Conservation (phyloP, 176 grass and related monocot species). For the Ensete glaucum region DNA sequence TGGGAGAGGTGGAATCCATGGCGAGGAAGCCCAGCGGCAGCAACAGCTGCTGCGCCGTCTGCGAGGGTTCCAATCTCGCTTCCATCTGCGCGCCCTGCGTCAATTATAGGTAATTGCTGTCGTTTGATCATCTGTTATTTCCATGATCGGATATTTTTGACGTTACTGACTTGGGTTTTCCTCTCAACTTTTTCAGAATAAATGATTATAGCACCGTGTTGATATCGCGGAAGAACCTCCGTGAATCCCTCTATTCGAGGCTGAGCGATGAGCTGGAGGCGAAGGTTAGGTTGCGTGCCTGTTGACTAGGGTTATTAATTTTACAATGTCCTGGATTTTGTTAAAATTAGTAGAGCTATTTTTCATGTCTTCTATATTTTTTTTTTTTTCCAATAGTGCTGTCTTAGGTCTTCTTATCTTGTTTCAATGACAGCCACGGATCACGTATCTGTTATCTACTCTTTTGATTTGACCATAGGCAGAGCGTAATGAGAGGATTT, state of each 20-base stretch:
- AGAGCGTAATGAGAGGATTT: too few relatives aligned
- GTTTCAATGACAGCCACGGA: too few relatives aligned
- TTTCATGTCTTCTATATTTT: too few relatives aligned
- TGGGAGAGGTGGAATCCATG: neutral
- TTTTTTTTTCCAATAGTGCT: too few relatives aligned
- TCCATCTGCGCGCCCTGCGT: slow-evolving; percentile 74
- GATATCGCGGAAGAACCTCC: slow-evolving; percentile 41
- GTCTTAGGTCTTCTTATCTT: too few relatives aligned
- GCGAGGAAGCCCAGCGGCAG: slow-evolving; percentile 22
- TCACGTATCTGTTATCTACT: too few relatives aligned
- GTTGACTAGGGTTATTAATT: neutral
- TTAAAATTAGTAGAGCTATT: too few relatives aligned
- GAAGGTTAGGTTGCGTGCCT: slow-evolving; percentile 40
- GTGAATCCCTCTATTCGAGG: slow-evolving; percentile 53
- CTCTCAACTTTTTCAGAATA: slow-evolving; percentile 28
- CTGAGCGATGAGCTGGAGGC: slow-evolving; percentile 37
- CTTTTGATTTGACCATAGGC: too few relatives aligned
- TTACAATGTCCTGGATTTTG: neutral
- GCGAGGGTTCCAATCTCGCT: slow-evolving; percentile 74
- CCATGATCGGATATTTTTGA: neutral
- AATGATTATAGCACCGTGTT: slow-evolving; percentile 40
- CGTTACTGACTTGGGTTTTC: too few relatives aligned
- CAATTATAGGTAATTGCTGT: slow-evolving; percentile 40
- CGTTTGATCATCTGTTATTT: neutral
- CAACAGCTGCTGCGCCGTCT: slow-evolving; percentile 40